These are phyloP conservation scores for Eimeria nieschulzi DNA, from an alignment of 169 alveolate species.

Conservation along the genomic window DNA sequence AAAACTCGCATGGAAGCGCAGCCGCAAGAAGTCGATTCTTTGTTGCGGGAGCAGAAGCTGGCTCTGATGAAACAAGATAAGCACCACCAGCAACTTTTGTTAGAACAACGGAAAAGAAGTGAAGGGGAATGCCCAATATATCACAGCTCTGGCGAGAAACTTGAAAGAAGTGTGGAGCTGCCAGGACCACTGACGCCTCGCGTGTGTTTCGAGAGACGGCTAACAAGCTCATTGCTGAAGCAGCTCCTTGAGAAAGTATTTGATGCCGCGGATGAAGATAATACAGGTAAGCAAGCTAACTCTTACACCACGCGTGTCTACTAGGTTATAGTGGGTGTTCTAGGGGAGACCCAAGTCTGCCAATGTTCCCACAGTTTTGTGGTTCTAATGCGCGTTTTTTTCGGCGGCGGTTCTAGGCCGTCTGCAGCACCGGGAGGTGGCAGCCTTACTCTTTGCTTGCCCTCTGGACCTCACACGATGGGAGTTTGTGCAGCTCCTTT, in stretches of 20 bases:
- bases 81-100: constrained; percentile 1
- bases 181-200: constrained; percentile 61
- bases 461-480: constrained; percentile 71
- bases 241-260: constrained; percentile 63
- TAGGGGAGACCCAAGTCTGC: no score
- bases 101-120: constrained; percentile 38
- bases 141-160: not conserved
- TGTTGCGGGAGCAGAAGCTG: constrained; percentile 63
- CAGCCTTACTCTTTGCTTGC: constrained; percentile 66
- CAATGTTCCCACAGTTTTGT: no score
- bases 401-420: constrained; percentile 39
- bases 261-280: constrained; percentile 69
- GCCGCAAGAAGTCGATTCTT: constrained; percentile 1
- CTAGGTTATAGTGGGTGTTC: no score
- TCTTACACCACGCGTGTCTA: no score
- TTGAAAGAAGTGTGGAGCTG: not conserved
- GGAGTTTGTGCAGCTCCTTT: constrained; percentile 67
- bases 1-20: constrained; percentile 64
- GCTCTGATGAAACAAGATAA: constrained; percentile 34
- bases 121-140: constrained; percentile 45
- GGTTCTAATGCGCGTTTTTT: no score
- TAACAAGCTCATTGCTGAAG: constrained; percentile 18
- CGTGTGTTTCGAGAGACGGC: constrained; percentile 63
- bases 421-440: constrained; percentile 63
- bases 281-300: constrained; percentile 58